Conservation (phyloP, 1,139 yeast genomes). For the Yamadazyma friedrichii region DNA sequence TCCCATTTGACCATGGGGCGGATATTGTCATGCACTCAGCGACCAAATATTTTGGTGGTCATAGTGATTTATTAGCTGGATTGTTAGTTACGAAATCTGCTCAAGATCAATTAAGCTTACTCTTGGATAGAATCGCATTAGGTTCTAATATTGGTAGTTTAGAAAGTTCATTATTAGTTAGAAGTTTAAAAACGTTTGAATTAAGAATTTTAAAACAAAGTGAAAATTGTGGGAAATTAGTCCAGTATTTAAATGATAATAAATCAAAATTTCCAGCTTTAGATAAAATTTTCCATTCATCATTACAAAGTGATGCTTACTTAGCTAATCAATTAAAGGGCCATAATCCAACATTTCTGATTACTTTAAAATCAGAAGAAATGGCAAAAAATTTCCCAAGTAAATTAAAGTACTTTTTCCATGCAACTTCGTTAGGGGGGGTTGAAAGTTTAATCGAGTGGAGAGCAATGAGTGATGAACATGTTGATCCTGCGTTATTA, state of each 20-base stretch:
- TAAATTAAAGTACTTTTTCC: constrained; percentile 68
- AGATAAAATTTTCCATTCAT: constrained; percentile 61
- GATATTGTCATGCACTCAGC: constrained; percentile 88
- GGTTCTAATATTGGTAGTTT: constrained; percentile 81
- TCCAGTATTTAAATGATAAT: constrained; percentile 54
- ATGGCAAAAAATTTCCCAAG: constrained; percentile 68
- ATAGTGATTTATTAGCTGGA: constrained; percentile 88
- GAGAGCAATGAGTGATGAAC: constrained; percentile 74
- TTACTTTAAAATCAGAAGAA: constrained; percentile 50
- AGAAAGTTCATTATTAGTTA: constrained; percentile 68
- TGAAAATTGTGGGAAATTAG: constrained; percentile 60
- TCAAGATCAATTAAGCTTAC: constrained; percentile 42
- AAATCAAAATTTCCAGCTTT: constrained; percentile 47
- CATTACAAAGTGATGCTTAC: constrained; percentile 66
- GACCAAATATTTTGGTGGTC: constrained; percentile 91
- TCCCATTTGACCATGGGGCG: constrained; percentile 78
- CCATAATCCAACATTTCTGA: constrained; percentile 73
- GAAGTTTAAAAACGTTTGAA: constrained; percentile 80
- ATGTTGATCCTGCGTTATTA: constrained; percentile 53
- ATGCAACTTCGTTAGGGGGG: constrained; percentile 95
- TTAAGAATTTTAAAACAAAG: constrained; percentile 69
- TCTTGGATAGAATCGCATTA: constrained; percentile 47
- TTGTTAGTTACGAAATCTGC: constrained; percentile 61
- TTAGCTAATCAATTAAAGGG: constrained; percentile 60
- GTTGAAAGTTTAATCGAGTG: constrained; percentile 89